phyloP scores from a whole-genome alignment of 495 filamentous ascomycete species.

The Penicillium angulare region DNA sequence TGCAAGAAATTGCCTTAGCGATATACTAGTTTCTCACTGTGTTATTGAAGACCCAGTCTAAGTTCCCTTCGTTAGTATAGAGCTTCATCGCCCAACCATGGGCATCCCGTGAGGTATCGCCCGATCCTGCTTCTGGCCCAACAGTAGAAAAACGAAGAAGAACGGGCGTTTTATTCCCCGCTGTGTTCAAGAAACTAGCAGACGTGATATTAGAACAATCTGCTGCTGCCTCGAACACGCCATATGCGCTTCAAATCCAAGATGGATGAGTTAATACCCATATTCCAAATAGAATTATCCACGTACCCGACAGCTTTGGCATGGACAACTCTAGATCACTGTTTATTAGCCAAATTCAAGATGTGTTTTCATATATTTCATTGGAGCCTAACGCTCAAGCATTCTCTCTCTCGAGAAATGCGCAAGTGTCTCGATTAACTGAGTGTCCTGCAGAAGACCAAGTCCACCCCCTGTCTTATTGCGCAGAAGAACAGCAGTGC shows the following conservation, averaged over 20 bases:
- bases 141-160: constrained; percentile 65
- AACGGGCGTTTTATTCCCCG: constrained; percentile 61
- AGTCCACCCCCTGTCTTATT: constrained; percentile 26
- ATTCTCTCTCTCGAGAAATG: constrained; percentile 60
- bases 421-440: constrained; percentile 47
- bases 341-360: not conserved
- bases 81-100: constrained; percentile 70
- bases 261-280: not conserved
- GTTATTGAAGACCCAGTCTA: constrained; percentile 49
- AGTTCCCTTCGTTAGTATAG: constrained; percentile 76
- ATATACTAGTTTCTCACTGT: constrained; percentile 19
- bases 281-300: not conserved
- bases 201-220: constrained; percentile 12
- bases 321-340: not conserved
- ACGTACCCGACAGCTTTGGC: not conserved
- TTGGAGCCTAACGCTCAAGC: constrained; percentile 39
- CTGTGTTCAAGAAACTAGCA: constrained; percentile 37
- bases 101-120: constrained; percentile 63
- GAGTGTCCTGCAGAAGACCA: constrained; percentile 33
- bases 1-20: not conserved
- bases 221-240: not conserved
- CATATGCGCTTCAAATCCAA: not conserved
- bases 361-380: not conserved
- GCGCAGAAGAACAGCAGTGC: constrained; percentile 28
- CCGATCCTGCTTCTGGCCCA: constrained; percentile 59